Conservation (phyloP, 805 yeast genomes). For the Suhomyces kilbournensis region DNA sequence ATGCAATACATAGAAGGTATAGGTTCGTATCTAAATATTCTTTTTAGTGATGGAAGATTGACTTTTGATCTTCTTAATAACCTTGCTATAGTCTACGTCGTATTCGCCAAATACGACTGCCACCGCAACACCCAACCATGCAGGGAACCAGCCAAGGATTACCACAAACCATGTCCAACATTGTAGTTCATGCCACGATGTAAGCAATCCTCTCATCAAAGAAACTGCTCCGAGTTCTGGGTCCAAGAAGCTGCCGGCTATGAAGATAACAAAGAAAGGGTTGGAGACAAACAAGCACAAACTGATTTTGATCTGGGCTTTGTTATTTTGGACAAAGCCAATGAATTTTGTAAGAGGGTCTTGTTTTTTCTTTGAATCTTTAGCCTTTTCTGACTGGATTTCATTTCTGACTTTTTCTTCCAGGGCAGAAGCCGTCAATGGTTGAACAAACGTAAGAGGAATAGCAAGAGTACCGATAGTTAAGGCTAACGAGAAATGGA, state of each 20-base stretch:
- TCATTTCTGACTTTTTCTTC: constrained; percentile 4
- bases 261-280: constrained; percentile 43
- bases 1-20: not conserved
- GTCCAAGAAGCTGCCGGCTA: constrained; percentile 25
- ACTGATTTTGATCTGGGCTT: constrained; percentile 15
- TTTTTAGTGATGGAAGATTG: not conserved
- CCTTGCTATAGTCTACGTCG: constrained; percentile 6
- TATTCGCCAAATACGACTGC: constrained; percentile 31
- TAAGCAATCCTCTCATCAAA: constrained; percentile 50
- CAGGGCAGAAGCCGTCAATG: constrained; percentile 17
- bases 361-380: not conserved
- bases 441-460: constrained; percentile 69
- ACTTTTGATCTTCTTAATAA: constrained; percentile 2
- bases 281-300: constrained; percentile 44
- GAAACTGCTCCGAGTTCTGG: constrained; percentile 33
- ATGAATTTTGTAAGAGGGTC: constrained; percentile 6
- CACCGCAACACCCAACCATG: constrained; percentile 54
- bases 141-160: constrained; percentile 76
- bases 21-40: not conserved
- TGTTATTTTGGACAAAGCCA: constrained; percentile 7
- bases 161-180: constrained; percentile 86
- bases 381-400: not conserved
- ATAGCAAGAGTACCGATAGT: constrained; percentile 63
- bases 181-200: constrained; percentile 65
- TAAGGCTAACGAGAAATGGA: constrained; percentile 82